phyloP scores from a whole-genome alignment of 2,329 filamentous ascomycete species.

The Diaporthe velutina region DNA sequence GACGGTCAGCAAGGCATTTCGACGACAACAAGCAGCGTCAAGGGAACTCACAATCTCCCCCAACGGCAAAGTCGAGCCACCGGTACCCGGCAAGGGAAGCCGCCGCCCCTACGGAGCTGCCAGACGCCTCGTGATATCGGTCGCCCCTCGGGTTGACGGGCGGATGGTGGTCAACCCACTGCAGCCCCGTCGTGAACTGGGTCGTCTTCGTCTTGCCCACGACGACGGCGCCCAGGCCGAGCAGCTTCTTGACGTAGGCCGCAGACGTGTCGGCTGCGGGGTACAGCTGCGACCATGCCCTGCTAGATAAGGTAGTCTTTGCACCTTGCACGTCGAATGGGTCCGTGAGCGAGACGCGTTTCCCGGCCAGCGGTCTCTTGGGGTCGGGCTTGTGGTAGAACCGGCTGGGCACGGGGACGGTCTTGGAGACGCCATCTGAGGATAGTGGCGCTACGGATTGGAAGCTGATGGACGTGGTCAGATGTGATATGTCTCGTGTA shows the following conservation, averaged over 20 bases:
- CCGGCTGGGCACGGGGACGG: conserved; percentile 38
- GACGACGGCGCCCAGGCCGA: conserved; percentile 70
- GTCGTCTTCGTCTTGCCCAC: conserved; percentile 66
- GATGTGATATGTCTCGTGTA: neutral
- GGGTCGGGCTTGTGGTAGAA: conserved; percentile 29
- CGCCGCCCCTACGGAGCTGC: conserved; percentile 42
- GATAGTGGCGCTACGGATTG: conserved; percentile 47
- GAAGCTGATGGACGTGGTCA: conserved; percentile 44
- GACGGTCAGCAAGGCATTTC: neutral
- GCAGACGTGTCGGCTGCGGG: conserved; percentile 59
- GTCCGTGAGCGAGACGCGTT: conserved; percentile 53
- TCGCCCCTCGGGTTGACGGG: conserved; percentile 49
- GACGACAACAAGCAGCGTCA: conserved; percentile 43
- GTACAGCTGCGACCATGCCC: conserved; percentile 69
- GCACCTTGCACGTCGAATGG: conserved; percentile 59
- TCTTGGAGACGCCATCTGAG: conserved; percentile 44
- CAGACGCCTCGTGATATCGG: conserved; percentile 42
- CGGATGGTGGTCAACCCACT: conserved; percentile 45
- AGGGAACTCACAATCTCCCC: conserved; percentile 46
- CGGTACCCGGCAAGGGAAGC: conserved; percentile 43
- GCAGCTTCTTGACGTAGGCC: conserved; percentile 64
- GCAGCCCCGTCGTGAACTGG: conserved; percentile 51
- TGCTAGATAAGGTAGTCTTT: conserved; percentile 68
- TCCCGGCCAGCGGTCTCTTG: conserved; percentile 52
- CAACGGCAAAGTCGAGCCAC: conserved; percentile 45